These are phyloP conservation scores for Vitellaria paradoxa DNA, from an alignment of 179 eudicot species.

Conservation along the genomic window DNA sequence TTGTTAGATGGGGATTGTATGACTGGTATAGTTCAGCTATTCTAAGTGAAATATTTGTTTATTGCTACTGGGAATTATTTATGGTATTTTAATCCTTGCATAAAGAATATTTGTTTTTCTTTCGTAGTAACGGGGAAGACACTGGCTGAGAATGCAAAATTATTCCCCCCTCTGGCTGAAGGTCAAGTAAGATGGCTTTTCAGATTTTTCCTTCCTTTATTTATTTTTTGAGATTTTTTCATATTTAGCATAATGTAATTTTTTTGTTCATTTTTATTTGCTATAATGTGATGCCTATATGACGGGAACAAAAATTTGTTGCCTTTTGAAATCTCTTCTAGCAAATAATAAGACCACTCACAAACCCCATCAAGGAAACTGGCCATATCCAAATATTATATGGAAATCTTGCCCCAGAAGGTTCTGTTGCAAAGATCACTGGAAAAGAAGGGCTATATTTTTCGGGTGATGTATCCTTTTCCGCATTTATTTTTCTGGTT, in stretches of 20 bases:
- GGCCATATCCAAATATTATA: constrained; percentile 93
- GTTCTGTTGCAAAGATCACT: constrained; percentile 96
- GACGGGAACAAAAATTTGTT: not conserved
- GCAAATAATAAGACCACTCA: constrained; percentile 84
- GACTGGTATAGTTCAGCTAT: constrained; percentile 53
- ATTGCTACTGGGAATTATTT: not conserved
- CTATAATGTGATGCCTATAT: not conserved
- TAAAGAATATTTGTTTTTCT: constrained; percentile 6
- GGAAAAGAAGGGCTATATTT: constrained; percentile 96
- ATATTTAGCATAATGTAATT: not conserved
- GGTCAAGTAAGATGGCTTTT: constrained; percentile 64
- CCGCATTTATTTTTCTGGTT: not conserved
- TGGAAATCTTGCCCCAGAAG: constrained; percentile 97
- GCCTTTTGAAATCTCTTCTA: constrained; percentile 27
- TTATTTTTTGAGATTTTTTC: not conserved
- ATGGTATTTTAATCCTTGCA: not conserved
- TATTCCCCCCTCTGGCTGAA: constrained; percentile 80
- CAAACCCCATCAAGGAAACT: constrained; percentile 89
- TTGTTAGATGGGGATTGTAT: constrained; percentile 90
- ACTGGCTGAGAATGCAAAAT: constrained; percentile 89
- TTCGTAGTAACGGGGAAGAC: constrained; percentile 87
- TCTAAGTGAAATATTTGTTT: not conserved
- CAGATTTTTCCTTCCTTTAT: not conserved
- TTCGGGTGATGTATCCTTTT: constrained; percentile 46
- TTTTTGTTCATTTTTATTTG: not conserved